Percentiles rank a stretch among this genome's conserved stretches.
Evolutionary conservation across 2,329 filamentous ascomycete genomes (phyloP).

Genomic region (Cladosporium sphaerospermum): DNA sequence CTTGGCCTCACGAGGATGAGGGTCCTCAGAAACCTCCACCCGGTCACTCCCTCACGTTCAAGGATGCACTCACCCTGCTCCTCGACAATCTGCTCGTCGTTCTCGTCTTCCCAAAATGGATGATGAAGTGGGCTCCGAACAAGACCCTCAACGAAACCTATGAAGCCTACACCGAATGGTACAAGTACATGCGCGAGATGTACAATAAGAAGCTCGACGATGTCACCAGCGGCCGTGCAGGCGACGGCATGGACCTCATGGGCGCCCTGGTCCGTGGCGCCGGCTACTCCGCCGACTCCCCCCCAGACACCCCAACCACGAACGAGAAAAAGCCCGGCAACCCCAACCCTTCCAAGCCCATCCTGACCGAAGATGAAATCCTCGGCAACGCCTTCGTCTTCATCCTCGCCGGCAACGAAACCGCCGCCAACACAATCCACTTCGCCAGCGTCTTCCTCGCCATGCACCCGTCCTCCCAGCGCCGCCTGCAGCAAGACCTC

Average conservation of each 20-base stretch:
- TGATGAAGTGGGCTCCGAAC: slow-evolving; percentile 49
- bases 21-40: slow-evolving; percentile 28
- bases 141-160: slow-evolving; percentile 47
- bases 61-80: slow-evolving; percentile 54
- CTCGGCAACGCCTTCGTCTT: slow-evolving; percentile 62
- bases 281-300: slow-evolving; percentile 23
- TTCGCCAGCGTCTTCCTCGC: slow-evolving; percentile 65
- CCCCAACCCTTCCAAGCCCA: slow-evolving; percentile 32
- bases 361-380: slow-evolving; percentile 58
- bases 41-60: slow-evolving; percentile 61
- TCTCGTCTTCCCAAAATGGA: slow-evolving; percentile 53
- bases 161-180: slow-evolving; percentile 56
- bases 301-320: slow-evolving; percentile 15
- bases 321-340: slow-evolving; percentile 31
- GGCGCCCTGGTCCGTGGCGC: slow-evolving; percentile 46
- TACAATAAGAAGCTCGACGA: slow-evolving; percentile 55
- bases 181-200: slow-evolving; percentile 64
- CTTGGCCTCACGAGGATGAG: slow-evolving; percentile 52
- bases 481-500: slow-evolving; percentile 61
- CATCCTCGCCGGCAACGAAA: slow-evolving; percentile 72
- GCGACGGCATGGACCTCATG: slow-evolving; percentile 51
- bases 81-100: slow-evolving; percentile 59
- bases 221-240: slow-evolving; percentile 32
- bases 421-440: slow-evolving; percentile 68
- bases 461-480: slow-evolving; percentile 57